Evolutionary conservation across 2,329 filamentous ascomycete genomes (phyloP).

Genomic region (Fusarium kyushuense): DNA sequence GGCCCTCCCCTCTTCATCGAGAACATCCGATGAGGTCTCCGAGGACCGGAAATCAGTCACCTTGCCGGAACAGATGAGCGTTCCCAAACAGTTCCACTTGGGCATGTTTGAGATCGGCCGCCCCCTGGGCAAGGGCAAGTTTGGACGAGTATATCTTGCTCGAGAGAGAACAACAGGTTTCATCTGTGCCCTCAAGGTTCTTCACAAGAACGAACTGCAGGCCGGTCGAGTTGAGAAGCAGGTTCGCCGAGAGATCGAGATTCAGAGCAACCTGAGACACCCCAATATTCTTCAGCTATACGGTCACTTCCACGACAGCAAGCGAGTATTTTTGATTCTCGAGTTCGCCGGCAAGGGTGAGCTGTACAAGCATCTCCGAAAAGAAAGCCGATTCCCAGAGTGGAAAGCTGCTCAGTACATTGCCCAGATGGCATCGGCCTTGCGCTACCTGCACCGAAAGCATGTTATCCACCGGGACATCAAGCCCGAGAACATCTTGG

Average conservation of each 20-base stretch:
- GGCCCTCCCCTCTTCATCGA: constrained; percentile 57
- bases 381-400: constrained; percentile 83
- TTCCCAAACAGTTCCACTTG: constrained; percentile 80
- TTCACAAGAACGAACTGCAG: constrained; percentile 85
- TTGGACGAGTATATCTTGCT: constrained; percentile 86
- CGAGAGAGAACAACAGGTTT: constrained; percentile 82
- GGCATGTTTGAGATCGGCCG: constrained; percentile 96
- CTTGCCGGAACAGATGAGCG: constrained; percentile 67
- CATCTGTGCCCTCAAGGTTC: constrained; percentile 86
- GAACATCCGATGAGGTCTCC: constrained; percentile 62
- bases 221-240: constrained; percentile 84
- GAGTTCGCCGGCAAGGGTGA: constrained; percentile 89
- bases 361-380: constrained; percentile 85
- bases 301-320: constrained; percentile 89
- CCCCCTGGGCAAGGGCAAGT: constrained; percentile 88
- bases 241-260: constrained; percentile 87
- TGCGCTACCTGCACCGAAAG: constrained; percentile 94
- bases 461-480: constrained; percentile 98
- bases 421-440: constrained; percentile 86
- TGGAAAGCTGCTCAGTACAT: constrained; percentile 88
- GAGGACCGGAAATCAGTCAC: constrained; percentile 64
- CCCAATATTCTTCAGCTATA: constrained; percentile 86
- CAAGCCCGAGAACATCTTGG: constrained; percentile 96
- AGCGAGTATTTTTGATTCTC: constrained; percentile 86
- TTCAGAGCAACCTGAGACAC: constrained; percentile 86